Percentiles rank a stretch among this genome's conserved stretches.
phyloP scores from a whole-genome alignment of 108 stramenopile genomes.

The Cylindrotheca closterium region DNA sequence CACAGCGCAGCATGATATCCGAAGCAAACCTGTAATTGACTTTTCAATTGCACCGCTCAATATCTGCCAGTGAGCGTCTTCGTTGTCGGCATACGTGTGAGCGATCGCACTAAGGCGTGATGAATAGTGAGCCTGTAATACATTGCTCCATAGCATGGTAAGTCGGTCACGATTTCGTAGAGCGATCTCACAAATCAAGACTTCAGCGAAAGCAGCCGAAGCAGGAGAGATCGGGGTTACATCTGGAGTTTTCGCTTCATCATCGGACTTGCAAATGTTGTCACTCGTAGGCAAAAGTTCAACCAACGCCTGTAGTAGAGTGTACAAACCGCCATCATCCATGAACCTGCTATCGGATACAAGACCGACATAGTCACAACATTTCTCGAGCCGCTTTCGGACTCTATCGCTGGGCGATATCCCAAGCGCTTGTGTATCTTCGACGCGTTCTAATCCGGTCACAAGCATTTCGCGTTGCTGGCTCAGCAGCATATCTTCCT shows the following conservation, averaged over 20 bases:
- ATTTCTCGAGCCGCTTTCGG: constrained; percentile 58
- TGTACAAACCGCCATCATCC: constrained; percentile 50
- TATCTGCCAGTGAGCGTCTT: constrained; percentile 1
- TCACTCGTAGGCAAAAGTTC: constrained; percentile 38
- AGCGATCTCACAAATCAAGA: constrained; percentile 79
- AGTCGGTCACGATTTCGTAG: constrained; percentile 80
- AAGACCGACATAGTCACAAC: constrained; percentile 63
- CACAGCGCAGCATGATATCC: constrained; percentile 54
- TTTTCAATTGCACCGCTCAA: constrained; percentile 77
- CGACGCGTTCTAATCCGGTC: constrained; percentile 79
- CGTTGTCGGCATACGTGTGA: constrained; percentile 12
- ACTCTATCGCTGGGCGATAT: constrained; percentile 65
- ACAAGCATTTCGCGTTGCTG: constrained; percentile 57
- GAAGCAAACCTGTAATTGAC: constrained; percentile 69
- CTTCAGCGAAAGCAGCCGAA: constrained; percentile 85
- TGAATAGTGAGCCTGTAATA: constrained; percentile 61
- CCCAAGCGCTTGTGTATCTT: constrained; percentile 38
- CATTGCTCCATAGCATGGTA: constrained; percentile 57
- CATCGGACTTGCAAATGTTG: background rate
- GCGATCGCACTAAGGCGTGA: constrained; percentile 37
- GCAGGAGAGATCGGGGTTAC: constrained; percentile 66
- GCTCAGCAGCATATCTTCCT: constrained; percentile 51
- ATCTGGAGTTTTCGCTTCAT: background rate
- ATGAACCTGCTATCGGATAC: constrained; percentile 78
- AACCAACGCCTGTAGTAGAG: constrained; percentile 57